Evolutionary conservation across 2,329 filamentous ascomycete species (phyloP), one percentile per base, ranked within the genome.

Genomic region (Xylaria arbuscula): DNA sequence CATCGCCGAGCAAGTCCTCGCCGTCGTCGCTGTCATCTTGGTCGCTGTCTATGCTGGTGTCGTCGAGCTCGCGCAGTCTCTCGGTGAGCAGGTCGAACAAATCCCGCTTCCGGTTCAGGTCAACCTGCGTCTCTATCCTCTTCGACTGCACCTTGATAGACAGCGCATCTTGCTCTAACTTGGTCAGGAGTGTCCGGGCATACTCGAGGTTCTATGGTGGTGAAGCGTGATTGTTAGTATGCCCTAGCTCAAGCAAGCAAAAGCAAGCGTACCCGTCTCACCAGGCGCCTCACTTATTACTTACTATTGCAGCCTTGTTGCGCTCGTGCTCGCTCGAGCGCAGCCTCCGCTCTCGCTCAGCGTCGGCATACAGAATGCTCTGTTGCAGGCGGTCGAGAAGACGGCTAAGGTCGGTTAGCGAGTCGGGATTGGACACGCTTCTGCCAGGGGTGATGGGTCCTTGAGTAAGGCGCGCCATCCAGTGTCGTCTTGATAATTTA

Each of bases 101-200:
- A 42, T 92, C 89, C 66, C 90, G 86, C 75, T 93, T 92, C 51
- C 82, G 81, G 68, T 87, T 85, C 38, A 95, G 82, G 69, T 92
- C 89, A 24, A 82, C 80, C 78, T 93, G 90, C 19, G 86, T 77
- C 66, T 90, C 86, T 70, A 88, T 83, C 73, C 88, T 87, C 67
- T 86, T 87, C 5, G 84, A 78, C 65, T 86, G 85, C 38, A 86
- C 81, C 76, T 90, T 90, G 70, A 89, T 81, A n/a, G 80, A 82
- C 15, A 87, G 80, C 6, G 88, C 85, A 73, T 92, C 88, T 74
- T 93, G 91, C 77, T 94, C 92, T 50, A 93, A 85, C 67, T 86
- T 89, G 22, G 90, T 86, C 64, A 94, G 87, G 36, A 92, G 85
- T 0, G 85, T 86, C 48, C 89, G 88, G 22, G 92, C 92, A 77